These are phyloP conservation scores for Nicotiana attenuata DNA, from an alignment of 257 asterid genomes.

Conservation along the genomic window DNA sequence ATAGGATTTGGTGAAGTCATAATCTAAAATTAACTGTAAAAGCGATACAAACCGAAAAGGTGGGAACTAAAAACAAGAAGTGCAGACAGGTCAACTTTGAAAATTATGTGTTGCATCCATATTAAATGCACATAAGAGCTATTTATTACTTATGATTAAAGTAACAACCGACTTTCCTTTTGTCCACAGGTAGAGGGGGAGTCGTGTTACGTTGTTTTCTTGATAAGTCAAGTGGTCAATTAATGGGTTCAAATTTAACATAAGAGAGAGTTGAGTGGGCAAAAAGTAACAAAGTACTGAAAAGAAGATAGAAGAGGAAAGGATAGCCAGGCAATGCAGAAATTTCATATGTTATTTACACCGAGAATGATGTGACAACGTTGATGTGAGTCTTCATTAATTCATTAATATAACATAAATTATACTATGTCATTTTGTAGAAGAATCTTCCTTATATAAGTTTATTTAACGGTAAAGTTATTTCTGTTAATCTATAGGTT, in stretches of 20 bases:
- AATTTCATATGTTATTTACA: no score
- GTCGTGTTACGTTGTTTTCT: background rate
- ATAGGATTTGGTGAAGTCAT: background rate
- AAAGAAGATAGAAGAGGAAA: background rate
- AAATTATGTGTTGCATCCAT: background rate
- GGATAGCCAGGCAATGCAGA: background rate
- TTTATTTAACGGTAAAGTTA: no score
- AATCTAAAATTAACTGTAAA: background rate
- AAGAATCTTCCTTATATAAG: no score
- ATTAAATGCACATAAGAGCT: background rate
- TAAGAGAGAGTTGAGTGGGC: background rate
- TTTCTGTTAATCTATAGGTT: no score
- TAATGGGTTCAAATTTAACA: background rate
- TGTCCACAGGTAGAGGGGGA: background rate
- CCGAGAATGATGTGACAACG: no score
- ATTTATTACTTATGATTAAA: background rate
- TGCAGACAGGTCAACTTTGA: constrained; percentile 4
- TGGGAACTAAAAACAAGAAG: background rate
- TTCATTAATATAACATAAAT: no score
- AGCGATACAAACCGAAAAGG: background rate
- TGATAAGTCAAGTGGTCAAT: background rate
- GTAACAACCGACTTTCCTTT: background rate
- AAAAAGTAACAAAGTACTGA: background rate
- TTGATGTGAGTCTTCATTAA: no score
- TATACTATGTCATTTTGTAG: no score